phyloP scores from a whole-genome alignment of 2,329 filamentous ascomycete genomes.

The Rhinocladiella mackenziei region DNA sequence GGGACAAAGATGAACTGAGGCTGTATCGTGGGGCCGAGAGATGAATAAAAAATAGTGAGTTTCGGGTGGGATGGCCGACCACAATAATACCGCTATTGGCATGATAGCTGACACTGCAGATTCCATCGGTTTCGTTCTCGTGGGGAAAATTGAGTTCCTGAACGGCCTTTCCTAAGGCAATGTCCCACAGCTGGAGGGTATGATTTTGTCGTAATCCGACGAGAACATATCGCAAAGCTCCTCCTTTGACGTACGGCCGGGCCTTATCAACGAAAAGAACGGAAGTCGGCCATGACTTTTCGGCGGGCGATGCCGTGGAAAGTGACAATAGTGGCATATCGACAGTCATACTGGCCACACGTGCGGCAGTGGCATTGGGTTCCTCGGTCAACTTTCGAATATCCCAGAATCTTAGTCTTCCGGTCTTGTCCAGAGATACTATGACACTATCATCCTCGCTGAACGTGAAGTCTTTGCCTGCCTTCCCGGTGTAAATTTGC shows the following conservation, averaged over 20 bases:
- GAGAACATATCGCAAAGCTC: conserved; percentile 88
- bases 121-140: conserved; percentile 92
- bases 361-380: conserved; percentile 42
- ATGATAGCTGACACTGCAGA: conserved; percentile 95
- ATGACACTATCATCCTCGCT: conserved; percentile 94
- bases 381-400: conserved; percentile 68
- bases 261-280: conserved; percentile 95
- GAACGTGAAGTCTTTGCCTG: conserved; percentile 96
- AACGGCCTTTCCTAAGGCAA: conserved; percentile 88
- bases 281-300: conserved; percentile 96
- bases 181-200: conserved; percentile 96
- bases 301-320: conserved; percentile 76
- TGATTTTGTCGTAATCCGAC: conserved; percentile 99
- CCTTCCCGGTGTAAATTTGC: conserved; percentile 95
- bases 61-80: conserved; percentile 91
- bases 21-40: conserved; percentile 91
- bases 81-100: conserved; percentile 87
- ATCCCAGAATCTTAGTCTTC: conserved; percentile 97
- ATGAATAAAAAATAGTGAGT: conserved; percentile 96
- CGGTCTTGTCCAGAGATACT: conserved; percentile 93
- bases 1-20: conserved; percentile 66
- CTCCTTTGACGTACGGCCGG: conserved; percentile 83
- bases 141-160: conserved; percentile 97
- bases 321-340: conserved; percentile 83
- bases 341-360: conserved; percentile 63